Evolutionary conservation across 2,329 filamentous ascomycete species (phyloP).

Genomic region (Zasmidium angulare): DNA sequence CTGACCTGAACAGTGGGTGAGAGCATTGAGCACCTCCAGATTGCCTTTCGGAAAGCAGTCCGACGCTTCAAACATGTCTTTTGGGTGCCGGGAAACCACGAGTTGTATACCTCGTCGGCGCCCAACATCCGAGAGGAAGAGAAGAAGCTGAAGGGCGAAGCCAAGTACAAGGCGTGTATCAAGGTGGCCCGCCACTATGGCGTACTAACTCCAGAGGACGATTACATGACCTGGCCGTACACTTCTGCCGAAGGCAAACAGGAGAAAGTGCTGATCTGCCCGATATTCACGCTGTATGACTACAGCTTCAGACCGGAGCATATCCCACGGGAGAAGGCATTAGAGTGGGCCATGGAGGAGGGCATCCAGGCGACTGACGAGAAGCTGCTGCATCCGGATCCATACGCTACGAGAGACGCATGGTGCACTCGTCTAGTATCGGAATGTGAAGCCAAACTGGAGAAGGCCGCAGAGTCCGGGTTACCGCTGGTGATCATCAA

Average conservation of each 20-base stretch:
- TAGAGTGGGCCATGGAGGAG: conserved; percentile 48
- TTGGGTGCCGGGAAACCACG: conserved; percentile 60
- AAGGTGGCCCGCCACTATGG: conserved; percentile 53
- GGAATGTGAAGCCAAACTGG: conserved; percentile 43
- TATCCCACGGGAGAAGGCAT: conserved; percentile 49
- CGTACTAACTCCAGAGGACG: conserved; percentile 58
- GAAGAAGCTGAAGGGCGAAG: conserved; percentile 46
- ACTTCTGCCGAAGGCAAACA: conserved; percentile 46
- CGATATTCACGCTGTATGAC: conserved; percentile 61
- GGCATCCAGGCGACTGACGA: conserved; percentile 49
- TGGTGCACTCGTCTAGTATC: conserved; percentile 46
- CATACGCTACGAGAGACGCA: conserved; percentile 44
- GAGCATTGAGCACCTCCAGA: conserved; percentile 33
- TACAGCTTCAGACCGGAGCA: conserved; percentile 57
- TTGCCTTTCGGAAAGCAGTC: conserved; percentile 44
- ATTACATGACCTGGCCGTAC: conserved; percentile 51
- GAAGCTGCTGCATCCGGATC: conserved; percentile 46
- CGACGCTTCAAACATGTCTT: conserved; percentile 49
- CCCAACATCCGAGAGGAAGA: conserved; percentile 34
- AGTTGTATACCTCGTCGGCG: conserved; percentile 54
- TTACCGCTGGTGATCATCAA: conserved; percentile 44
- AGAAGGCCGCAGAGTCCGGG: conserved; percentile 30
- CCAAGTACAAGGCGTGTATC: conserved; percentile 57
- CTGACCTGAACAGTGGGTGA: conserved; percentile 33
- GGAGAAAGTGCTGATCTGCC: conserved; percentile 52